Base-by-base conservation (phyloP, 2,329 filamentous ascomycete genomes). In the Colletotrichum abscissum region DNA sequence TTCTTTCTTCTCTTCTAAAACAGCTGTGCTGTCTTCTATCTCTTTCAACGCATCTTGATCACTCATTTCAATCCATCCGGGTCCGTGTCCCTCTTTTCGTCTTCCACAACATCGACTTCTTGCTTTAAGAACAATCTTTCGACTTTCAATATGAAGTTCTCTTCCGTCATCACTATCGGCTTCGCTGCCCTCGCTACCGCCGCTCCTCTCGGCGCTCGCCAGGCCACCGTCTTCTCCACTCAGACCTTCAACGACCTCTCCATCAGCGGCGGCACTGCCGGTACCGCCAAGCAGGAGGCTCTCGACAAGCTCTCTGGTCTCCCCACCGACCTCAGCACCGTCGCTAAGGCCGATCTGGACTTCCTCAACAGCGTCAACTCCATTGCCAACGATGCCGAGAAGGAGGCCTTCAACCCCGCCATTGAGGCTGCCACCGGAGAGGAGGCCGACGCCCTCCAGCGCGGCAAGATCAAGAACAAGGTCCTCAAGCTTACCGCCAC, bases 381-480 rank as follows among this genome's bases (percentile, higher is more conserved):
- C 63, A 87, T 87, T 30, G 87, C 87, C 70, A 89, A 90, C 77
- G 82, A 86, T 62, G 88, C 88, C 2, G 89, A 90, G 78, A 82
- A 78, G 0, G 80, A 85, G 1, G 88, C 85, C 2, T 91, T 90
- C 80, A 90, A 90, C 76, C 78, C 85, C 1, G 88, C 88, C 14
- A 87, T 90, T 68, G 85, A 84, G 12, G 86, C 82, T 4, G 87
- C 85, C 0, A 80, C 77, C 11, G 87, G 86, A 11, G 84, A 81
- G 59, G 84, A 81, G 52, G 86, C 84, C 3, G 84, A 83, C 26
- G 87, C 88, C 63, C 84, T 90, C 14, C 81, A 86, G 85, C 83
- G 84, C 66, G 88, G 88, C 78, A 90, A 90, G 82, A 90, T 86
- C 73, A 88, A 89, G 86, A 90, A 90, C 85, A 90, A 90, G 82